Evolutionary conservation across 768 basidiomycete species (phyloP).

Genomic region (Lactarius indigo): DNA sequence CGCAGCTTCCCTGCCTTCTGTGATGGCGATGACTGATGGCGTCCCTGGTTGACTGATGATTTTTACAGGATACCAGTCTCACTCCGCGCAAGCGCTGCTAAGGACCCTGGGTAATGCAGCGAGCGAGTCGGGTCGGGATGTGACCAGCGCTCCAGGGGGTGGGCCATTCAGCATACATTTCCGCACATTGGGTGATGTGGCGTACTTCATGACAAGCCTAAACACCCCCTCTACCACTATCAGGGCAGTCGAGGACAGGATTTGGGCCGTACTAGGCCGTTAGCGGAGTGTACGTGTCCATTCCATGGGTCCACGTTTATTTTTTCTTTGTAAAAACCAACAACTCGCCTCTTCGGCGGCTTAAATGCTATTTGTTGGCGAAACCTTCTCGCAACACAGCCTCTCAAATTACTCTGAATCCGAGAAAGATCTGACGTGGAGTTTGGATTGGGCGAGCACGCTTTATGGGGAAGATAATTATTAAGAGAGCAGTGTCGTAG

Average conservation of each 20-base stretch:
- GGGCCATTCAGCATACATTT: conserved; percentile 71
- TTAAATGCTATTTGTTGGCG: conserved; percentile 7
- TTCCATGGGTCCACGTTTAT: not conserved
- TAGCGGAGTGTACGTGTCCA: not conserved
- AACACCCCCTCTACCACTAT: conserved; percentile 59
- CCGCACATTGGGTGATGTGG: conserved; percentile 84
- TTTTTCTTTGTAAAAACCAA: not conserved
- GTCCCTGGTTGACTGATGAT: not conserved
- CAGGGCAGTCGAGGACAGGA: conserved; percentile 58
- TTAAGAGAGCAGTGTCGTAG: not conserved
- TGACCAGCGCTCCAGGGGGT: conserved; percentile 46
- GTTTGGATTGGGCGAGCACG: not conserved
- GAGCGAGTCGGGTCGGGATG: conserved; percentile 28
- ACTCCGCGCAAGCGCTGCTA: conserved; percentile 63
- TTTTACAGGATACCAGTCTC: conserved; percentile 48
- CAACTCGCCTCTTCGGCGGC: conserved; percentile 14
- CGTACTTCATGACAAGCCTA: conserved; percentile 90
- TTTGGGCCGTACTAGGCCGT: conserved; percentile 42
- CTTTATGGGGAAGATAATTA: not conserved
- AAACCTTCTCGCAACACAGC: conserved; percentile 3
- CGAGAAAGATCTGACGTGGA: not conserved
- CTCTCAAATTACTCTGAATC: not conserved
- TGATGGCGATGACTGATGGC: not conserved
- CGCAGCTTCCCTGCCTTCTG: conserved; percentile 22
- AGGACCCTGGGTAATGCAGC: conserved; percentile 42